Evolutionary conservation across 176 grass and related monocot species (phyloP).

Genomic region (Zizania latifolia): DNA sequence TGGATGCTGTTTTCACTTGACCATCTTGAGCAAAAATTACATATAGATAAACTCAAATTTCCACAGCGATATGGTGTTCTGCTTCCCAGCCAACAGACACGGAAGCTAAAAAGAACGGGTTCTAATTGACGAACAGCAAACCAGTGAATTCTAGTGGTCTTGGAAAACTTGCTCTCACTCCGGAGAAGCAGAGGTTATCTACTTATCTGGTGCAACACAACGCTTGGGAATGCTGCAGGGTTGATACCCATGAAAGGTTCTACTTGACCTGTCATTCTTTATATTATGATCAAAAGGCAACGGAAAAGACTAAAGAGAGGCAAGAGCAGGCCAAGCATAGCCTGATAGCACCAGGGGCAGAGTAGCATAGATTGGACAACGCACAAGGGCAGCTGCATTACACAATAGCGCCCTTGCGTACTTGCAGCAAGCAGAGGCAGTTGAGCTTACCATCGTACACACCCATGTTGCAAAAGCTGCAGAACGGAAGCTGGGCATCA

Average conservation of each 20-base stretch:
- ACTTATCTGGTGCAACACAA: not conserved
- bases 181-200: not conserved
- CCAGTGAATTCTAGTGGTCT: constrained; percentile 55
- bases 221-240: constrained; percentile 4
- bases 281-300: not conserved
- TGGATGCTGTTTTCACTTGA: not conserved
- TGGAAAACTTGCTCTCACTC: constrained; percentile 59
- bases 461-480: not conserved
- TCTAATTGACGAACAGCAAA: constrained; percentile 48
- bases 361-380: too few relatives aligned
- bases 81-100: constrained; percentile 56
- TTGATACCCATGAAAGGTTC: constrained; percentile 16
- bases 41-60: constrained; percentile 11
- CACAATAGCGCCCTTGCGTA: too few relatives aligned
- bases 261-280: constrained; percentile 2
- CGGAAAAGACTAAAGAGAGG: too few relatives aligned
- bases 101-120: constrained; percentile 58
- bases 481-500: not conserved
- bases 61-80: constrained; percentile 50
- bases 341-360: too few relatives aligned
- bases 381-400: too few relatives aligned
- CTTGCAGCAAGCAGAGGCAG: not conserved
- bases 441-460: not conserved
- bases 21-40: constrained; percentile 1
- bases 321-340: too few relatives aligned